A percentile compares a stretch with the other conserved stretches of the same genome.
Evolutionary conservation across 2,329 filamentous ascomycete genomes (phyloP).

Genomic region (Penicillium polonicum): DNA sequence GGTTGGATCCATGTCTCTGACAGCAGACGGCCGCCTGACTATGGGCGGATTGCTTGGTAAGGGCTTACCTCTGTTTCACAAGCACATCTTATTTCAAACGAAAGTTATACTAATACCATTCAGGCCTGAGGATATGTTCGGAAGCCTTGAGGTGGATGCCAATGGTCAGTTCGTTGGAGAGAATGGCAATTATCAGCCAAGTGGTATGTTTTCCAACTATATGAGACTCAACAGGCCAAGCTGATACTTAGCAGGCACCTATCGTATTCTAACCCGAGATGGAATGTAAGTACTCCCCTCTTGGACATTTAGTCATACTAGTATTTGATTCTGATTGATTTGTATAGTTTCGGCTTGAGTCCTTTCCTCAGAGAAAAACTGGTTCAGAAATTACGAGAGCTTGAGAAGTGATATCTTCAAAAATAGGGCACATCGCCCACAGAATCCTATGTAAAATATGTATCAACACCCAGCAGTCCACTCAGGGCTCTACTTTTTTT

Average conservation of each 20-base stretch:
- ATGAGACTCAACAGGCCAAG: not conserved
- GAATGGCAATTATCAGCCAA: constrained; percentile 59
- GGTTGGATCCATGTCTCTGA: constrained; percentile 66
- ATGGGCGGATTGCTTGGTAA: constrained; percentile 60
- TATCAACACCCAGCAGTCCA: not conserved
- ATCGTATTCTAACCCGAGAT: constrained; percentile 59
- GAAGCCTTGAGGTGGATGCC: constrained; percentile 61
- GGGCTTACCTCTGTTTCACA: not conserved
- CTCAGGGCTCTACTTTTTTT: not conserved
- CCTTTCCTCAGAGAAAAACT: constrained; percentile 52
- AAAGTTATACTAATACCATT: constrained; percentile 15
- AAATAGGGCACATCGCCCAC: not conserved
- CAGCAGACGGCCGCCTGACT: constrained; percentile 59
- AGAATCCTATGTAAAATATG: not conserved
- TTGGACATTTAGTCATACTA: not conserved
- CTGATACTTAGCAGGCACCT: constrained; percentile 49
- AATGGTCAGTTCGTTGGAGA: constrained; percentile 57
- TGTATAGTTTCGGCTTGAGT: constrained; percentile 46
- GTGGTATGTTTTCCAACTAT: constrained; percentile 41
- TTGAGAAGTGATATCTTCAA: constrained; percentile 18
- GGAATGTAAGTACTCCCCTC: constrained; percentile 52
- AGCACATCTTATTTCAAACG: not conserved
- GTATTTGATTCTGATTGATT: constrained; percentile 22
- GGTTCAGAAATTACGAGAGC: constrained; percentile 47
- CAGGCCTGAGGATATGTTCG: constrained; percentile 64